Conservation (phyloP, 1,139 yeast species). For the Suhomyces maxii region DNA sequence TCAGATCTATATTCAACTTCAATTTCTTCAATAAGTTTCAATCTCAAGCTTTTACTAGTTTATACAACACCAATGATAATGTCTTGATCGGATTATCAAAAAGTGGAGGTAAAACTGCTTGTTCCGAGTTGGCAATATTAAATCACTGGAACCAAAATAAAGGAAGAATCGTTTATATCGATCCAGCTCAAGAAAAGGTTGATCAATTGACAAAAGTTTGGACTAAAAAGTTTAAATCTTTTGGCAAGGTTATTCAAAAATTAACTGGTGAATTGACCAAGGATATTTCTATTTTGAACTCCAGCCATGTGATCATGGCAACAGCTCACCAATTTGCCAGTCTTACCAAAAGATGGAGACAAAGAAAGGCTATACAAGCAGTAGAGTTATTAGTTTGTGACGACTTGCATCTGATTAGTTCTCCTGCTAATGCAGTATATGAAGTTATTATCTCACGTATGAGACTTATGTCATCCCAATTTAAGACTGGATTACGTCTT, state of each 20-base stretch:
- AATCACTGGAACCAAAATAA: constrained; percentile 66
- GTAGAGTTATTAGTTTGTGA: constrained; percentile 73
- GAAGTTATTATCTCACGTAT: constrained; percentile 72
- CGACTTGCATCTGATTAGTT: constrained; percentile 70
- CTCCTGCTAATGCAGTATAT: constrained; percentile 33
- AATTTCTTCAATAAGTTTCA: constrained; percentile 67
- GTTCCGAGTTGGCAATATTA: constrained; percentile 74
- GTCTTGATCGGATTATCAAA: constrained; percentile 70
- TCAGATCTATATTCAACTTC: constrained; percentile 45
- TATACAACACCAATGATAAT: constrained; percentile 60
- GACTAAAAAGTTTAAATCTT: constrained; percentile 44
- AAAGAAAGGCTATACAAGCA: constrained; percentile 64
- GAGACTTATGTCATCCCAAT: constrained; percentile 65
- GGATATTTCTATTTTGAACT: constrained; percentile 57
- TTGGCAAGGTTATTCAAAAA: constrained; percentile 52
- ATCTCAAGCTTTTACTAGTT: constrained; percentile 62
- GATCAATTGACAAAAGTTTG: constrained; percentile 51
- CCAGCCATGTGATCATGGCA: constrained; percentile 66
- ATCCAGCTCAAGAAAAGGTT: constrained; percentile 58
- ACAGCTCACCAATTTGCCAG: constrained; percentile 79
- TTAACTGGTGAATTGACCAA: constrained; percentile 61
- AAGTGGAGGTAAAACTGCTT: constrained; percentile 72
- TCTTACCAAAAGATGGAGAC: constrained; percentile 80
- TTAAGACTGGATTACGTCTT: constrained; percentile 55
- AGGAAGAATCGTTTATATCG: constrained; percentile 63